A percentile compares a stretch with the other conserved stretches of the same genome.
phyloP scores from a whole-genome alignment of 139 green algal genomes.

The Micractinium sp. region DNA sequence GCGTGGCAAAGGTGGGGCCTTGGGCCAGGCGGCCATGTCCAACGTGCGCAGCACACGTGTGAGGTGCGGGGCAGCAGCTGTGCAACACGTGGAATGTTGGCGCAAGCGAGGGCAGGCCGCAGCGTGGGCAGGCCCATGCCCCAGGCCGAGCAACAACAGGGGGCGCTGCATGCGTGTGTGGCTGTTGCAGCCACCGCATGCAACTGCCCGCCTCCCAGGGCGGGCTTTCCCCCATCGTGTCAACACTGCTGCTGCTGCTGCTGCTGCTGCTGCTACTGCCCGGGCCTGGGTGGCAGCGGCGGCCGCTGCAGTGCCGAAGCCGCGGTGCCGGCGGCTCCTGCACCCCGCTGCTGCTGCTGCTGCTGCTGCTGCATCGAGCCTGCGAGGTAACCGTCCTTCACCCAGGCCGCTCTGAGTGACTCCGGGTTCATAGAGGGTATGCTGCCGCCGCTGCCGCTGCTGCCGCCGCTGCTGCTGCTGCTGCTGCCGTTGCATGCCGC shows the following conservation, averaged over 20 bases:
- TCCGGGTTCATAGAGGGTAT: neutral
- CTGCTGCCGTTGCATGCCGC: neutral
- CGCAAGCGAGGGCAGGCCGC: too few species aligned
- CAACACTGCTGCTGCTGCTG: neutral
- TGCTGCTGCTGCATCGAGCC: neutral
- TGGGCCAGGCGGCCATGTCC: too few species aligned
- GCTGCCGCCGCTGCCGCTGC: neutral
- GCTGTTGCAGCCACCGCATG: too few species aligned
- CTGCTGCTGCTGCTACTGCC: neutral
- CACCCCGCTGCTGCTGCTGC: neutral
- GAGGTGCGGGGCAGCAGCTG: too few species aligned
- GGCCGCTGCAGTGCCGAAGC: neutral
- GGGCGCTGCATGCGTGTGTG: too few species aligned
- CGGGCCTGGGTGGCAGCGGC: neutral
- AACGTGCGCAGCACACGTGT: too few species aligned
- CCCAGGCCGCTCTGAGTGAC: neutral
- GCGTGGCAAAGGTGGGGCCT: too few species aligned
- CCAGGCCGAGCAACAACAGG: too few species aligned
- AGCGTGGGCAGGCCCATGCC: too few species aligned
- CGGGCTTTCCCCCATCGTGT: neutral
- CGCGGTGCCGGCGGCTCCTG: neutral
- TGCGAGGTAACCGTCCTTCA: neutral
- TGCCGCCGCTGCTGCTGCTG: neutral
- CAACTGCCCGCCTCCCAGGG: too few species aligned
- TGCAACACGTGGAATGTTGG: too few species aligned